Percentiles rank a stretch among this genome's conserved stretches.
Conservation (phyloP, 2,329 filamentous ascomycete species). For the Beauveria brongniartii region DNA sequence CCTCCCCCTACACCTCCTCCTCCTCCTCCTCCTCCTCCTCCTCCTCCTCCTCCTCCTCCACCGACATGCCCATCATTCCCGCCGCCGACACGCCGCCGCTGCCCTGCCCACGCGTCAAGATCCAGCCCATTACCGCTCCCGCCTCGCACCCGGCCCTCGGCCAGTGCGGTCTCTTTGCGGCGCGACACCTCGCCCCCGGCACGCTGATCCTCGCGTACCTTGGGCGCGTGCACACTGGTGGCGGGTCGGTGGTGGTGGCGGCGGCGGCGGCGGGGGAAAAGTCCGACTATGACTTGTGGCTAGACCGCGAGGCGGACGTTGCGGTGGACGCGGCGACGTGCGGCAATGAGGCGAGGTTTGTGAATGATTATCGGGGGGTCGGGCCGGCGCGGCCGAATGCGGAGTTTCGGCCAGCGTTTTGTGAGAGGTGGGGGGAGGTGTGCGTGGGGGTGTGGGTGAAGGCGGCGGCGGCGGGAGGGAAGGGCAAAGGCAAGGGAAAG, state of each 20-base stretch:
- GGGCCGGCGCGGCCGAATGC: slow-evolving; percentile 42
- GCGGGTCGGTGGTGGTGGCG: slow-evolving; percentile 17
- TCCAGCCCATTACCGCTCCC: slow-evolving; percentile 40
- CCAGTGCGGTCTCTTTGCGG: slow-evolving; percentile 54
- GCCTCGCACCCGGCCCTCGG: slow-evolving; percentile 48
- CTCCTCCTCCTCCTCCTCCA: not conserved
- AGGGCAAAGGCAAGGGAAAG: slow-evolving; percentile 7
- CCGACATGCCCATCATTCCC: slow-evolving; percentile 18
- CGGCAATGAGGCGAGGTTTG: slow-evolving; percentile 58
- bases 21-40: too few relatives aligned
- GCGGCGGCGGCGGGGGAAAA: slow-evolving; percentile 20
- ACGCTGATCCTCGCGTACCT: slow-evolving; percentile 54
- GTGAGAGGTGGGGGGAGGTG: slow-evolving; percentile 39
- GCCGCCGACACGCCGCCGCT: slow-evolving; percentile 31
- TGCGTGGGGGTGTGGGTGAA: slow-evolving; percentile 51
- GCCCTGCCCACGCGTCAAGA: slow-evolving; percentile 43
- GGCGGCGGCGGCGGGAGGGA: not conserved
- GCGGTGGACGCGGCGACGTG: slow-evolving; percentile 50
- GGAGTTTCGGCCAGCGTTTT: slow-evolving; percentile 53
- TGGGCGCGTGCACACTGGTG: slow-evolving; percentile 44
- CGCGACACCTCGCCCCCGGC: slow-evolving; percentile 43
- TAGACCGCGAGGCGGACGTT: slow-evolving; percentile 47
- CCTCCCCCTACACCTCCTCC: too few relatives aligned
- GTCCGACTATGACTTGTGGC: slow-evolving; percentile 56
- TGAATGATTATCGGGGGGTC: slow-evolving; percentile 60